Evolutionary conservation across 2,329 filamentous ascomycete species (phyloP).

Genomic region (Colletotrichum sp.): DNA sequence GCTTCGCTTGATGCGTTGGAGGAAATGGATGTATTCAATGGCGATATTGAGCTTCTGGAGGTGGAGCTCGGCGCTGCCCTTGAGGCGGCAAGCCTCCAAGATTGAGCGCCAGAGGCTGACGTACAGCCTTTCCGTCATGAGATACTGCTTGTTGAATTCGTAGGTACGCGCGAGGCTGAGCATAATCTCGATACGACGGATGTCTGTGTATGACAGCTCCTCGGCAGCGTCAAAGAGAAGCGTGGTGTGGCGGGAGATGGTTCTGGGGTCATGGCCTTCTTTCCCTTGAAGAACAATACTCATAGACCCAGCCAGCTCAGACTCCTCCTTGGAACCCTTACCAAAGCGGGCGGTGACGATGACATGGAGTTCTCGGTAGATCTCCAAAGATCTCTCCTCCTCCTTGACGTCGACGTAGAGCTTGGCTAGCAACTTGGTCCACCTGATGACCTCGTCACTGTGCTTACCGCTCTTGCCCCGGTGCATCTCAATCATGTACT

Average conservation of each 20-base stretch:
- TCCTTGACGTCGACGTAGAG: conserved; percentile 40
- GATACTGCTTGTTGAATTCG: conserved; percentile 31
- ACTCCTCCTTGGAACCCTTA: conserved; percentile 32
- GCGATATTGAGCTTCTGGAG: conserved; percentile 41
- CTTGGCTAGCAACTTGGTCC: conserved; percentile 38
- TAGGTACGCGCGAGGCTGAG: conserved; percentile 38
- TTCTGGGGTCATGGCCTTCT: background rate
- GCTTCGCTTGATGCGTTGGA: conserved; percentile 31
- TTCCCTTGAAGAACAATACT: conserved; percentile 32
- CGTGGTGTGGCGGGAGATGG: background rate
- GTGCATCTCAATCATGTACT: conserved; percentile 40
- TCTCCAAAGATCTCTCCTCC: conserved; percentile 31
- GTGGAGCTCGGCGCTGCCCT: conserved; percentile 34
- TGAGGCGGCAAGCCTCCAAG: conserved; percentile 32
- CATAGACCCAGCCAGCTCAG: conserved; percentile 32
- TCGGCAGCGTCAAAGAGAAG: conserved; percentile 39
- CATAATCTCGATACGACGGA: conserved; percentile 36
- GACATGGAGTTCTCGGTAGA: conserved; percentile 37
- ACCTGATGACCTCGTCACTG: conserved; percentile 39
- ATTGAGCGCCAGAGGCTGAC: conserved; percentile 43
- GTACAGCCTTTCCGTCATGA: conserved; percentile 41
- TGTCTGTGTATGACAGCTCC: conserved; percentile 34
- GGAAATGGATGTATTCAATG: conserved; percentile 38
- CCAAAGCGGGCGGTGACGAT: conserved; percentile 35
- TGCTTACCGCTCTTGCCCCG: conserved; percentile 35